phyloP scores from a whole-genome alignment of 192 early-diverging fungal genomes.

The Thoreauomyces humboldtii region DNA sequence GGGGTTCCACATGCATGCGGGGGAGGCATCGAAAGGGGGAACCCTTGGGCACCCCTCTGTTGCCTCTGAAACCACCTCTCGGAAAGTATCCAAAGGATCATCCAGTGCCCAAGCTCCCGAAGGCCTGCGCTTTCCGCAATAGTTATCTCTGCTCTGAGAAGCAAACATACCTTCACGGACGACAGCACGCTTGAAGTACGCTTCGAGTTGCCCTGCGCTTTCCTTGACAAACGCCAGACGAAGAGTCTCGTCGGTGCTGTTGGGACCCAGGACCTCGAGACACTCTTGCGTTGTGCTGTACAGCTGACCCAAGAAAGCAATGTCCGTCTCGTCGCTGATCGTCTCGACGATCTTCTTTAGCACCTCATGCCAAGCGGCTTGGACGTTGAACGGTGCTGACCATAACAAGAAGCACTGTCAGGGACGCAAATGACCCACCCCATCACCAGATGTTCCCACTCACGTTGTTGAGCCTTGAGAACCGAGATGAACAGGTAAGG shows the following conservation, averaged over 20 bases:
- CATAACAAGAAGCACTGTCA: too few species aligned
- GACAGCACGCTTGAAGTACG: conserved; percentile 73
- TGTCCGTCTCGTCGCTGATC: conserved; percentile 79
- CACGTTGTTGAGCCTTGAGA: conserved; percentile 37
- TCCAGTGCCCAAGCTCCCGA: too few species aligned
- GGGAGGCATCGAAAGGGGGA: too few species aligned
- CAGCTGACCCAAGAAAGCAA: conserved; percentile 71
- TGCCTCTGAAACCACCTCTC: too few species aligned
- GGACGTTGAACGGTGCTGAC: conserved; percentile 28
- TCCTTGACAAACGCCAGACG: conserved; percentile 71
- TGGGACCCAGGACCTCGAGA: conserved; percentile 63
- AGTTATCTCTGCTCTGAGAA: background rate
- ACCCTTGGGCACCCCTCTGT: too few species aligned
- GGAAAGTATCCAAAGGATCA: too few species aligned
- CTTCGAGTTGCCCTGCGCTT: conserved; percentile 68
- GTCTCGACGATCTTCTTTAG: conserved; percentile 75
- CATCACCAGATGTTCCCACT: background rate
- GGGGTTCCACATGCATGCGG: too few species aligned
- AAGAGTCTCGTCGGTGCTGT: conserved; percentile 61
- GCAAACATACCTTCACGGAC: conserved; percentile 57
- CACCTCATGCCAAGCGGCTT: conserved; percentile 71
- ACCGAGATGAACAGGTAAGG: conserved; percentile 70
- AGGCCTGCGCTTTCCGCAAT: too few species aligned
- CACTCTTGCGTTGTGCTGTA: conserved; percentile 69
- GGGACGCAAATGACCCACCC: too few species aligned